Conservation (phyloP, 768 basidiomycete genomes). For the Kwoniella dendrophila region DNA sequence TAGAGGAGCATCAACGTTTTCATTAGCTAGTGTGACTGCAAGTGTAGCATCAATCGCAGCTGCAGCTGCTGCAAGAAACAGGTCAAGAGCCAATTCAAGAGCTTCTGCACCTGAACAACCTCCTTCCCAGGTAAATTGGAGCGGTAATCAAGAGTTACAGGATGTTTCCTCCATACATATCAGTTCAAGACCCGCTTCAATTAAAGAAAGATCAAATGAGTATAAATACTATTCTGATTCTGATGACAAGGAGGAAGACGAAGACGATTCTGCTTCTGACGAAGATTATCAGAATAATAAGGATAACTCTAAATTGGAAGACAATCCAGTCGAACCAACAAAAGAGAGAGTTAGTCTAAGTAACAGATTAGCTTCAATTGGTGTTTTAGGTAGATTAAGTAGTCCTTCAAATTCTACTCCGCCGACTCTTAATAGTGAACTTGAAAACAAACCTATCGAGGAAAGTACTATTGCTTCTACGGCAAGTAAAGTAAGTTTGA, state of each 20-base stretch:
- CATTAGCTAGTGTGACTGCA: slow-evolving; percentile 75
- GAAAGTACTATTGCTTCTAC: neutral
- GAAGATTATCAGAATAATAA: no score
- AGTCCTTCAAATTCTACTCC: slow-evolving; percentile 13
- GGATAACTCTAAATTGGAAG: no score
- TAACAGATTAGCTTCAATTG: slow-evolving; percentile 78
- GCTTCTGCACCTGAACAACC: slow-evolving; percentile 35
- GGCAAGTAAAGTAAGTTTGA: slow-evolving; percentile 29
- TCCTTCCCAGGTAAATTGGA: no score
- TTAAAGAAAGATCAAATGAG: slow-evolving; percentile 52
- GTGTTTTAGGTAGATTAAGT: slow-evolving; percentile 53
- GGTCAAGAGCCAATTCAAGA: slow-evolving; percentile 46
- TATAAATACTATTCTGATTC: slow-evolving; percentile 46
- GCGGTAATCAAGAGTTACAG: slow-evolving; percentile 62
- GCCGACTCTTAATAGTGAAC: neutral
- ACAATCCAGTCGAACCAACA: neutral
- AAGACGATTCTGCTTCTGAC: slow-evolving; percentile 3
- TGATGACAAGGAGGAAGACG: slow-evolving; percentile 17
- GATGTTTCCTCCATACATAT: slow-evolving; percentile 65
- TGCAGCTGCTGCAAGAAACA: slow-evolving; percentile 52
- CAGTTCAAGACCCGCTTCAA: slow-evolving; percentile 60
- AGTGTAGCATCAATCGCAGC: slow-evolving; percentile 64
- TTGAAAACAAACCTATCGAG: slow-evolving; percentile 59
- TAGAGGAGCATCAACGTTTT: slow-evolving; percentile 75
- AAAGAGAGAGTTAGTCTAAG: slow-evolving; percentile 70